phyloP scores from a whole-genome alignment of 495 filamentous ascomycete species.

The Cladorrhinum samala region DNA sequence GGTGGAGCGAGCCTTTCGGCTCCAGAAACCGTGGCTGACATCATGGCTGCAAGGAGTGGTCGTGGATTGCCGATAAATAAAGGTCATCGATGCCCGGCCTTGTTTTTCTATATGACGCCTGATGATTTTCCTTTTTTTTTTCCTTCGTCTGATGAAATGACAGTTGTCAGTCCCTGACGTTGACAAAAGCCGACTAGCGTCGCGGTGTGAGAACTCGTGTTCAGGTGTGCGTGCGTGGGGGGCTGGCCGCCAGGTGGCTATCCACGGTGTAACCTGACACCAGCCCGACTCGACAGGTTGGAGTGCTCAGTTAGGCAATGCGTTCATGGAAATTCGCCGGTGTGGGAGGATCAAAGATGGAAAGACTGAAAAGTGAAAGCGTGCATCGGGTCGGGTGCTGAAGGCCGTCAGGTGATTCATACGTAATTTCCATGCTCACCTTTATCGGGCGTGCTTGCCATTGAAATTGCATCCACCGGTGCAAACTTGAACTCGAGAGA shows the following conservation, averaged over 20 bases:
- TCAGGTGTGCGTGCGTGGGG: not conserved
- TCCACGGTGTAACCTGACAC: not conserved
- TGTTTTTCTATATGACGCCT: not conserved
- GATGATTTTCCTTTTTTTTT: not conserved
- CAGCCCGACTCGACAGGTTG: not conserved
- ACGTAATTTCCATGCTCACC: too few species aligned
- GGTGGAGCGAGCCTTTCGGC: not conserved
- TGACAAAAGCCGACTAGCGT: not conserved
- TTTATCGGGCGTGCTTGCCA: too few species aligned
- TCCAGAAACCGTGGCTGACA: not conserved
- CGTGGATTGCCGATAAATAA: not conserved
- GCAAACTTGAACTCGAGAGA: not conserved
- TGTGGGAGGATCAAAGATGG: too few species aligned
- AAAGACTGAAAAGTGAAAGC: too few species aligned
- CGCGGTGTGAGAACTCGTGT: not conserved
- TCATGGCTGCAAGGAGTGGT: not conserved
- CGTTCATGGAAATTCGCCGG: too few species aligned
- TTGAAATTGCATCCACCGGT: not conserved
- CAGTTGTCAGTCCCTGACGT: not conserved
- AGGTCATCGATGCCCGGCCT: slow-evolving; percentile 10
- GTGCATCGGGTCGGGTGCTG: too few species aligned
- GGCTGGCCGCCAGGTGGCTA: not conserved
- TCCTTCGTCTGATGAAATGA: not conserved
- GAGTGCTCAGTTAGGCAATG: not conserved
- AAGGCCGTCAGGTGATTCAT: too few species aligned